A percentile compares a stretch with the other conserved stretches of the same genome.
phyloP scores from a whole-genome alignment of 2,329 filamentous ascomycete species.

The Sporothrix mexicana region DNA sequence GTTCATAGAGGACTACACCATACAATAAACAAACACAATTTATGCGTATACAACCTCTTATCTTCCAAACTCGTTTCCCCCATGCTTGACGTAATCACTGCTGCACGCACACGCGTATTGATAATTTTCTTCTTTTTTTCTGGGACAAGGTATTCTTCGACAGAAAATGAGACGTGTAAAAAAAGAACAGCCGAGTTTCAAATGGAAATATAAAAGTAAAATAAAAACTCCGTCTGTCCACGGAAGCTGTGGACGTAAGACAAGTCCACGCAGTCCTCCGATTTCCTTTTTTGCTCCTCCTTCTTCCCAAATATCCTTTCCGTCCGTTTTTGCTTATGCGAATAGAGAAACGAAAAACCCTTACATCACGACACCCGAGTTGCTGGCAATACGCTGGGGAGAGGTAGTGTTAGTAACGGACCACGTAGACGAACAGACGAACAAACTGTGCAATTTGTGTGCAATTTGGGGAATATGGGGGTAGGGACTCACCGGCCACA shows the following conservation, averaged over 20 bases:
- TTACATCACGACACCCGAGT: conserved; percentile 99
- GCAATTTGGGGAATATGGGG: background rate
- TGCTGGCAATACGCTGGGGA: conserved; percentile 99
- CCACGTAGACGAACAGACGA: too few species aligned
- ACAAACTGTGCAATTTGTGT: background rate
- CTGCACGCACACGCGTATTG: conserved; percentile 17
- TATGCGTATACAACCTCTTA: background rate
- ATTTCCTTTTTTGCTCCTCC: conserved; percentile 4
- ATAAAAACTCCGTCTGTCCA: conserved; percentile 25
- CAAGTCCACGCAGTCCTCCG: background rate
- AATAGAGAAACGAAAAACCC: conserved; percentile 42
- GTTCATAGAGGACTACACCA: conserved; percentile 3
- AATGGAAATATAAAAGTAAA: conserved; percentile 24
- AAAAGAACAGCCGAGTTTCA: conserved; percentile 27
- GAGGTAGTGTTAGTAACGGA: conserved; percentile 48
- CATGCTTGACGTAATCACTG: too few species aligned
- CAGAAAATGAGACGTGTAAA: conserved; percentile 8
- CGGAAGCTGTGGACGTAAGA: background rate
- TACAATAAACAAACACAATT: background rate
- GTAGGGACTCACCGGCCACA: conserved; percentile 86
- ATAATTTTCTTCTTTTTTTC: conserved; percentile 32
- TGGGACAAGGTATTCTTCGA: background rate
- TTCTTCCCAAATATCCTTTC: background rate
- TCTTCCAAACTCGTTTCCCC: too few species aligned
- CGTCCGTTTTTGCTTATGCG: conserved; percentile 27